These are phyloP conservation scores for Bipolaris cookei DNA, from an alignment of 2,329 filamentous ascomycete species.

Conservation along the genomic window DNA sequence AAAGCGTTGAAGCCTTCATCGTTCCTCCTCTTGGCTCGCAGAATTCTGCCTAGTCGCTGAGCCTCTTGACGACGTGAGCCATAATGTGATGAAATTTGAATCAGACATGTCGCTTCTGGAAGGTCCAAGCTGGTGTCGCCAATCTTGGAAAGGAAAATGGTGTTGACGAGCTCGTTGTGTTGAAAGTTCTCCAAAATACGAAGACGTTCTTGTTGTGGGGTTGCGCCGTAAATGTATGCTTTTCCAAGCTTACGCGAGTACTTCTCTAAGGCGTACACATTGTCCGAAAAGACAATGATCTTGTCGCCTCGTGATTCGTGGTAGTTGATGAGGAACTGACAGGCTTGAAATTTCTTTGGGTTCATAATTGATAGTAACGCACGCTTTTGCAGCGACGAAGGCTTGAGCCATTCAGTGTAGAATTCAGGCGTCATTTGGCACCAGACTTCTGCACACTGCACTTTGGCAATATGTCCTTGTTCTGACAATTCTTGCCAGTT, in stretches of 20 bases:
- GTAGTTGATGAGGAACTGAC: slow-evolving; percentile 97
- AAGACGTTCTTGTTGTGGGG: slow-evolving; percentile 82
- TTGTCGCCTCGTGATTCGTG: slow-evolving; percentile 95
- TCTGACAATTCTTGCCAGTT: slow-evolving; percentile 99
- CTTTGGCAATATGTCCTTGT: slow-evolving; percentile 93
- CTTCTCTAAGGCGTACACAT: slow-evolving; percentile 86
- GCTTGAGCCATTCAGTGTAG: slow-evolving; percentile 87
- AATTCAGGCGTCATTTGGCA: slow-evolving; percentile 99
- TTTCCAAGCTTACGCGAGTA: slow-evolving; percentile 86
- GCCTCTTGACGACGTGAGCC: slow-evolving; percentile 96
- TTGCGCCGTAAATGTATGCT: slow-evolving; percentile 90
- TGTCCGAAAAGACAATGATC: slow-evolving; percentile 97
- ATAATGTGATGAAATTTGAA: slow-evolving; percentile 97
- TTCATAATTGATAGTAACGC: slow-evolving; percentile 93
- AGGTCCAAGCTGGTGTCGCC: slow-evolving; percentile 97
- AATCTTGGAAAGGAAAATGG: slow-evolving; percentile 95
- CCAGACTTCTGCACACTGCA: slow-evolving; percentile 99
- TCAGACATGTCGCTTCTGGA: slow-evolving; percentile 93
- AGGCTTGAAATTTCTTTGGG: slow-evolving; percentile 93
- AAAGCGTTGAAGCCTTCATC: slow-evolving; percentile 99
- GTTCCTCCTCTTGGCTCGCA: slow-evolving; percentile 92
- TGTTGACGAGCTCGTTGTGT: slow-evolving; percentile 87
- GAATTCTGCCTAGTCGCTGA: slow-evolving; percentile 88
- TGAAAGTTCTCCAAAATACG: slow-evolving; percentile 93
- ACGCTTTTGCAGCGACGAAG: slow-evolving; percentile 66